A percentile compares a stretch with the other conserved stretches of the same genome.
phyloP scores from a whole-genome alignment of 257 asterid genomes.

The Plectranthus barbatus region DNA sequence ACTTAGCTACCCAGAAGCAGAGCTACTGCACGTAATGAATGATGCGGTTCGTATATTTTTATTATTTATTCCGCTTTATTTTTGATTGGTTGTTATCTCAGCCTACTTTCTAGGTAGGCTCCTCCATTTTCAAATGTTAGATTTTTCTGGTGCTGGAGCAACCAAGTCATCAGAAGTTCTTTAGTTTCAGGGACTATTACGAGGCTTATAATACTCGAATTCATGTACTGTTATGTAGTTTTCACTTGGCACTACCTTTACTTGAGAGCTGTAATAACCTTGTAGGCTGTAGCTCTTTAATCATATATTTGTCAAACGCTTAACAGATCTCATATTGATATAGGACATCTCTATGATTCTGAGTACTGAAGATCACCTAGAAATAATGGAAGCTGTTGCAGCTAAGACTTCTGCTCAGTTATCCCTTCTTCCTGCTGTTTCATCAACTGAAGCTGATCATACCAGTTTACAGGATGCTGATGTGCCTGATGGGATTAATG shows the following conservation, averaged over 20 bases:
- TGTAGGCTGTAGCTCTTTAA: not conserved
- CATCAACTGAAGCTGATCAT: slow-evolving; percentile 25
- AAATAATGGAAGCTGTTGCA: slow-evolving; percentile 67
- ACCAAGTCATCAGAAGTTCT: not conserved
- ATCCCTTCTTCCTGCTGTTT: slow-evolving; percentile 66
- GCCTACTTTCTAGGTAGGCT: not conserved
- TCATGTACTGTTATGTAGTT: not conserved
- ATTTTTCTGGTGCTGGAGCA: not conserved
- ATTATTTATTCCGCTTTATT: not conserved
- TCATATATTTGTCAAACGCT: not conserved
- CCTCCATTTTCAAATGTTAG: not conserved
- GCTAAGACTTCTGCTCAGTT: slow-evolving; percentile 69
- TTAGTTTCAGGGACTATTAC: not conserved
- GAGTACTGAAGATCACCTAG: slow-evolving; percentile 88
- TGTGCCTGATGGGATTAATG: slow-evolving; percentile 33
- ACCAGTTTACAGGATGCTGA: slow-evolving; percentile 18
- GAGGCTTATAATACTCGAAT: not conserved
- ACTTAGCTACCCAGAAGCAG: slow-evolving; percentile 94
- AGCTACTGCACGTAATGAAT: slow-evolving; percentile 85
- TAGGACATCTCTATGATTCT: slow-evolving; percentile 76
- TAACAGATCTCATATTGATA: slow-evolving; percentile 3
- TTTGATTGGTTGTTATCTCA: not conserved
- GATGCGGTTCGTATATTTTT: slow-evolving; percentile 60
- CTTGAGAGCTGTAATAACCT: not conserved
- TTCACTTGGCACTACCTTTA: not conserved